phyloP scores from a whole-genome alignment of 805 yeast genomes.

The Scheffersomyces spartinae region DNA sequence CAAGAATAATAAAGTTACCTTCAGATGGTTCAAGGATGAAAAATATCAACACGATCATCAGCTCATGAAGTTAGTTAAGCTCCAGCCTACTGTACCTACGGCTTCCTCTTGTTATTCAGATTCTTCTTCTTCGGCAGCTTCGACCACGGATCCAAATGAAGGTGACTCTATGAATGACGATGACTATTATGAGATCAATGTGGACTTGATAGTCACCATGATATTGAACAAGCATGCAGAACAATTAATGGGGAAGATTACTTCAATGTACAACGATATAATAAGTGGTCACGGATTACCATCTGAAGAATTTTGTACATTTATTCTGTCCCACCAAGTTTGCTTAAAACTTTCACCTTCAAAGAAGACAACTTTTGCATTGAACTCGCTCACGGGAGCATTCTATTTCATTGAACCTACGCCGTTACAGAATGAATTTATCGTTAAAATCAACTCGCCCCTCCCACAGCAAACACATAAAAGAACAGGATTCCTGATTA shows the following conservation, averaged over 20 bases:
- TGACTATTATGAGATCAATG: conserved; percentile 25
- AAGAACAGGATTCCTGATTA: conserved; percentile 12
- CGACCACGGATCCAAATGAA: no score
- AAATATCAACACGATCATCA: no score
- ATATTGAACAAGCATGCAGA: conserved; percentile 29
- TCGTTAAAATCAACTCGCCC: conserved; percentile 18
- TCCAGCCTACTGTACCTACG: no score
- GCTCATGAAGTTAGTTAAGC: no score
- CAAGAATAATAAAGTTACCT: conserved; percentile 32
- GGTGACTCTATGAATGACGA: no score
- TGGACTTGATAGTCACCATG: conserved; percentile 22
- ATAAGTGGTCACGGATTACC: conserved; percentile 6
- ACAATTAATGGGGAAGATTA: conserved; percentile 15
- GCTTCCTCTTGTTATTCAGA: no score
- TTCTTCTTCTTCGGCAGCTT: no score
- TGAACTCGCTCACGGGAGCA: conserved; percentile 28
- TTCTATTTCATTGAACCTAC: conserved; percentile 30
- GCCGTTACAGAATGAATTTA: conserved; percentile 19
- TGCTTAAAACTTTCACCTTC: conserved; percentile 18
- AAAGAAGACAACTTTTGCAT: conserved; percentile 23
- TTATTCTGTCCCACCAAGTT: conserved; percentile 22
- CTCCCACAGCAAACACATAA: conserved; percentile 10
- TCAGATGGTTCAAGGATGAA: conserved; percentile 57
- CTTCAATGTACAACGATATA: no score
- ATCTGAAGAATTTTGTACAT: conserved; percentile 4